phyloP scores from a whole-genome alignment of 768 basidiomycete genomes.

The Boletellus emodensis region DNA sequence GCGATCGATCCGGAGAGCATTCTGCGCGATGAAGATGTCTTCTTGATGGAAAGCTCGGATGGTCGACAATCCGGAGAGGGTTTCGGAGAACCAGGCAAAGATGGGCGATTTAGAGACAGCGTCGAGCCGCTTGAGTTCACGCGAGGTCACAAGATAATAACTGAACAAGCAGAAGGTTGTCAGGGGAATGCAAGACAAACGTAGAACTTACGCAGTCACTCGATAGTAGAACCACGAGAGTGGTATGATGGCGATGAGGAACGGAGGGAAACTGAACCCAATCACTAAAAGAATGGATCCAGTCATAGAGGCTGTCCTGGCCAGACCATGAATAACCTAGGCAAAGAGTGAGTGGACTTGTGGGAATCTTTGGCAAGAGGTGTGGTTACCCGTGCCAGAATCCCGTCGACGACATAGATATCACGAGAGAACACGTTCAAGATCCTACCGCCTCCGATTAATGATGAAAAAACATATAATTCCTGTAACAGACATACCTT shows the following conservation, averaged over 20 bases:
- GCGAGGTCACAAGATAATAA: constrained; percentile 83
- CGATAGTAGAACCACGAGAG: constrained; percentile 73
- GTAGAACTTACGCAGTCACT: constrained; percentile 76
- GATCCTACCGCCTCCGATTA: constrained; percentile 44
- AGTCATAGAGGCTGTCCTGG: constrained; percentile 59
- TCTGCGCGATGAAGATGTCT: constrained; percentile 59
- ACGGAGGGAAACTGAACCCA: constrained; percentile 75
- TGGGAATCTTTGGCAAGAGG: background rate
- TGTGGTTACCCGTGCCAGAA: constrained; percentile 56
- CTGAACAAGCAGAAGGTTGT: constrained; percentile 33
- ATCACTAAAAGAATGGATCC: constrained; percentile 70
- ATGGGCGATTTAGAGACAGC: constrained; percentile 89
- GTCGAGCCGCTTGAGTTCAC: constrained; percentile 85
- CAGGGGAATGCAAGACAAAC: no score
- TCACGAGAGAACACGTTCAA: constrained; percentile 92
- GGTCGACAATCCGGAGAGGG: constrained; percentile 69
- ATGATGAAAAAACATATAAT: background rate
- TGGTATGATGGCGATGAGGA: constrained; percentile 72
- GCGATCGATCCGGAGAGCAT: constrained; percentile 73
- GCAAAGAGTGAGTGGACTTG: background rate
- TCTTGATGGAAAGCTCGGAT: constrained; percentile 81
- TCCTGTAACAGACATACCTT: constrained; percentile 41
- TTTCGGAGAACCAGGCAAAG: constrained; percentile 86
- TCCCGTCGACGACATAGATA: constrained; percentile 79
- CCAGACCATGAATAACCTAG: constrained; percentile 61